phyloP scores from a whole-genome alignment of 2,329 filamentous ascomycete species.

The Metarhizium humberi region DNA sequence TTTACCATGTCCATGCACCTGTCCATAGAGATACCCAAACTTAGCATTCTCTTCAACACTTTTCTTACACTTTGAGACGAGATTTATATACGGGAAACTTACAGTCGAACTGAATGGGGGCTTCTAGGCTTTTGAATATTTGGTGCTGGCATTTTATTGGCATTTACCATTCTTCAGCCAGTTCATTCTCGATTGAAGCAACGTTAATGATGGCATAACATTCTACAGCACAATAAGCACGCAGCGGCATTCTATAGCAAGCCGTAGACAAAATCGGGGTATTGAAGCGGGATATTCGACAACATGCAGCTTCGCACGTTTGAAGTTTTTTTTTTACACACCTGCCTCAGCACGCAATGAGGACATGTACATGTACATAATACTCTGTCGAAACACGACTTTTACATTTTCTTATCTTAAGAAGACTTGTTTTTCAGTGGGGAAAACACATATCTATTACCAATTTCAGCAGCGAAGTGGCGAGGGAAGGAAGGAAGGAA shows the following conservation, averaged over 20 bases:
- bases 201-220: neutral
- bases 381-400: neutral
- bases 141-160: neutral
- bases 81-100: neutral
- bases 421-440: neutral
- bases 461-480: neutral
- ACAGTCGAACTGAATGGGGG: neutral
- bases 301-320: neutral
- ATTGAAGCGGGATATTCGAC: neutral
- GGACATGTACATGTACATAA: neutral
- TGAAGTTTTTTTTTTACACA: neutral
- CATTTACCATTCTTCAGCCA: neutral
- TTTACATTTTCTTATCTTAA: neutral
- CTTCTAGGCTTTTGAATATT: neutral
- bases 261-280: neutral
- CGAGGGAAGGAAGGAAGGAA: neutral
- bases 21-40: constrained; percentile 4
- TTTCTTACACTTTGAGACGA: neutral
- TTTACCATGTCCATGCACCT: neutral
- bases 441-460: neutral
- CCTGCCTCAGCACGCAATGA: neutral
- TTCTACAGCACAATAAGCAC: neutral
- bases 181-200: neutral
- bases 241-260: neutral
- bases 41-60: neutral